Conservation (phyloP, 2,329 filamentous ascomycete genomes). For the Fusarium chuoi region DNA sequence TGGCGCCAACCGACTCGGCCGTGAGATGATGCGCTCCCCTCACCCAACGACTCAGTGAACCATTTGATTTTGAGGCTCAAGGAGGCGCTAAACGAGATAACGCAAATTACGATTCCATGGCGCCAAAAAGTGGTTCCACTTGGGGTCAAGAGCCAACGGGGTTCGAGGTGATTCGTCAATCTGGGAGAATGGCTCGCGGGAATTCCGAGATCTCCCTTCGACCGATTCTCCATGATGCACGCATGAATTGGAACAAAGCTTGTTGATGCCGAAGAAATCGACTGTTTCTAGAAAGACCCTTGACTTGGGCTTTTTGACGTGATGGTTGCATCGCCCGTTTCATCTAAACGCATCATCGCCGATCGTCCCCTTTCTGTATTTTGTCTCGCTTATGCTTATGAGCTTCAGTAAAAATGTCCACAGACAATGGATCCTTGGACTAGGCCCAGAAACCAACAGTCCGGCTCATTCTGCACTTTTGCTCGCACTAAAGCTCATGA, state of each 20-base stretch:
- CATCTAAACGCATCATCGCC: neutral
- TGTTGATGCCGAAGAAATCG: neutral
- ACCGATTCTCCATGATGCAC: neutral
- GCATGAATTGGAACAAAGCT: neutral
- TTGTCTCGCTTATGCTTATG: neutral
- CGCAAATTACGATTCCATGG: slow-evolving; percentile 14
- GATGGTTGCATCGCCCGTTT: neutral
- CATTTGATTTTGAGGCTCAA: slow-evolving; percentile 28
- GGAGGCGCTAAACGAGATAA: slow-evolving; percentile 7
- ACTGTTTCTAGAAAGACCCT: neutral
- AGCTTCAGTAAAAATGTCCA: neutral
- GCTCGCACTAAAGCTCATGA: neutral
- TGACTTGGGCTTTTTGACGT: neutral
- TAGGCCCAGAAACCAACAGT: neutral
- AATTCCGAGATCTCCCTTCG: slow-evolving; percentile 22
- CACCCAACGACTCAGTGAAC: neutral
- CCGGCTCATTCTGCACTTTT: neutral
- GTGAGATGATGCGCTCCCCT: neutral
- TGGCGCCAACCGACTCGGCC: slow-evolving; percentile 1
- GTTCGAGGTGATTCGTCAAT: slow-evolving; percentile 1
- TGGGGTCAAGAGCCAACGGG: neutral
- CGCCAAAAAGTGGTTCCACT: neutral
- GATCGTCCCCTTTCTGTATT: neutral
- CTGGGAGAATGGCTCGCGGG: neutral
- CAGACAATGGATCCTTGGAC: neutral